Percentiles rank a stretch among this genome's conserved stretches.
phyloP scores from a whole-genome alignment of 2,329 filamentous ascomycete genomes.

The Xylaria polymorpha region DNA sequence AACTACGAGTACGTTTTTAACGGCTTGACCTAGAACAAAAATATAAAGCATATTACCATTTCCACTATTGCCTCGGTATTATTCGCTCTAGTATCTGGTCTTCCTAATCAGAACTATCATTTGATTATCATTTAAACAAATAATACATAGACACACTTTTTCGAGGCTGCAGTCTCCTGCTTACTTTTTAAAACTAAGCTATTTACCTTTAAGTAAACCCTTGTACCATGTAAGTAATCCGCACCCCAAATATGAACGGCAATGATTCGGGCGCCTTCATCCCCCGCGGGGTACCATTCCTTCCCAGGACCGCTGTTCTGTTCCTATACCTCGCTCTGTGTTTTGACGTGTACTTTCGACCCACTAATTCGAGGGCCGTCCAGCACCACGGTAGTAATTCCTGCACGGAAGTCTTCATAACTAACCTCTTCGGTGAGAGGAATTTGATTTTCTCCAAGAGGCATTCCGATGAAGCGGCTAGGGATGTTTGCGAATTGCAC shows the following conservation, averaged over 20 bases:
- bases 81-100: too few relatives aligned
- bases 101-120: too few relatives aligned
- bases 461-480: conserved; percentile 21
- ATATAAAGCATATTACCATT: too few relatives aligned
- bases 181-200: too few relatives aligned
- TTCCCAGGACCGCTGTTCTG: conserved; percentile 25
- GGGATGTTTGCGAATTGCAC: conserved; percentile 13
- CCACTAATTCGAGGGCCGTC: conserved; percentile 17
- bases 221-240: conserved; percentile 21
- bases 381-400: conserved; percentile 15
- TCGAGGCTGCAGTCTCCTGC: too few relatives aligned
- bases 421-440: conserved; percentile 12
- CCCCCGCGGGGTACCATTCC: conserved; percentile 14
- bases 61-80: too few relatives aligned
- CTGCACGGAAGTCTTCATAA: conserved; percentile 21
- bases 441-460: neutral
- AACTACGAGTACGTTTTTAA: too few relatives aligned
- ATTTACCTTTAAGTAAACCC: neutral
- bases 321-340: conserved; percentile 7
- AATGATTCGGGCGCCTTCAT: conserved; percentile 1
- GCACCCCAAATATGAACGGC: conserved; percentile 16
- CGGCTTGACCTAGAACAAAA: too few relatives aligned
- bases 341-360: conserved; percentile 16
- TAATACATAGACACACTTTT: too few relatives aligned
- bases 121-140: too few relatives aligned